Percentiles rank a stretch among this genome's conserved stretches.
Evolutionary conservation across 1,284 basidiomycete species (phyloP).

Genomic region (Malassezia nana): DNA sequence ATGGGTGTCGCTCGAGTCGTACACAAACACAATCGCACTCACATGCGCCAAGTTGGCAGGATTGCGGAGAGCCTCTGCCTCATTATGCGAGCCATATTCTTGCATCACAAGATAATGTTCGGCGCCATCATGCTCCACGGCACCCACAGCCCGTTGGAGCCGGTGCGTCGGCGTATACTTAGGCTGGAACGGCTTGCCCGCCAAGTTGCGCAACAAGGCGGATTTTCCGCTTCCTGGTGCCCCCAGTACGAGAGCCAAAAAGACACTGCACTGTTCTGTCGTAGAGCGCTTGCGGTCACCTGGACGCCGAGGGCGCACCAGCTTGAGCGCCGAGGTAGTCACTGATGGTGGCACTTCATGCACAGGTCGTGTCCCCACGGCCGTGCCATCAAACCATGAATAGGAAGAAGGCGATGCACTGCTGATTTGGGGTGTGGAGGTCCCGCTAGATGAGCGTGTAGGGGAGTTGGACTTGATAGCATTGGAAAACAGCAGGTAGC

Average conservation of each 20-base stretch:
- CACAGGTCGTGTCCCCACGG: neutral
- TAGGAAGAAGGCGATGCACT: constrained; percentile 13
- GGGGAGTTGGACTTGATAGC: constrained; percentile 10
- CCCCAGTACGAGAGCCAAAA: constrained; percentile 73
- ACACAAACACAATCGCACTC: constrained; percentile 88
- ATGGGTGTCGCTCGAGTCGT: constrained; percentile 96
- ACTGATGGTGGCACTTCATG: constrained; percentile 21
- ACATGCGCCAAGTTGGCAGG: constrained; percentile 80
- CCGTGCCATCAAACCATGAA: constrained; percentile 15
- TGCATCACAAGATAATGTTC: constrained; percentile 87
- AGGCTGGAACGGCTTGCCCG: constrained; percentile 58
- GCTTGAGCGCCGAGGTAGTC: constrained; percentile 38
- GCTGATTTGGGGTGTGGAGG: constrained; percentile 1
- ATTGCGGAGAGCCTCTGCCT: constrained; percentile 77
- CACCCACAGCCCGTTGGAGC: constrained; percentile 82
- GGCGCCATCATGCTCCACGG: constrained; percentile 82
- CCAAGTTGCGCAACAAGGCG: constrained; percentile 70
- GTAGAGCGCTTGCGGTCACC: constrained; percentile 63
- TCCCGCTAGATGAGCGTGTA: constrained; percentile 14
- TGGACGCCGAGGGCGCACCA: constrained; percentile 53
- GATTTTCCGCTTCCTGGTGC: constrained; percentile 95
- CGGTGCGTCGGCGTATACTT: constrained; percentile 76
- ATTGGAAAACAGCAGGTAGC: constrained; percentile 56
- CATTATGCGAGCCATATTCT: constrained; percentile 77
- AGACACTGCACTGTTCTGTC: constrained; percentile 35